These are phyloP conservation scores for Scedosporium apiospermum DNA, from an alignment of 2,329 filamentous ascomycete genomes.

Conservation along the genomic window DNA sequence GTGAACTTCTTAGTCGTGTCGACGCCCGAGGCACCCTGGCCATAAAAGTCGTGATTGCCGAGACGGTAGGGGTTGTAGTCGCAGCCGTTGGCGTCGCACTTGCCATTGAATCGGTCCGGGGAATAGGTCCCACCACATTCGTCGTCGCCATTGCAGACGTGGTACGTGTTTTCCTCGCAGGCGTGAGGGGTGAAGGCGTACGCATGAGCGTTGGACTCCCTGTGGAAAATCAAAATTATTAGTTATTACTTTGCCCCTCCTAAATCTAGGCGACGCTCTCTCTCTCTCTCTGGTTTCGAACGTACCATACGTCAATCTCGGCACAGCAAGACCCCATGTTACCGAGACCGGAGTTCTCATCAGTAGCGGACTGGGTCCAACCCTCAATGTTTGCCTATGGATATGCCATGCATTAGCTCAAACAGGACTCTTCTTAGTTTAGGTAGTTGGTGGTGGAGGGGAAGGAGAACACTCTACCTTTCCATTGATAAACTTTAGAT, in stretches of 20 bases:
- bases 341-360: conserved; percentile 40
- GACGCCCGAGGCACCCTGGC: conserved; percentile 39
- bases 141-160: conserved; percentile 16
- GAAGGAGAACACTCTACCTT: conserved; percentile 8
- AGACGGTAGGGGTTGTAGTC: conserved; percentile 58
- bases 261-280: not conserved
- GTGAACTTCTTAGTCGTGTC: conserved; percentile 48
- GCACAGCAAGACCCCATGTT: conserved; percentile 43
- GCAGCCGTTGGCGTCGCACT: conserved; percentile 56
- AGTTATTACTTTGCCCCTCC: not conserved
- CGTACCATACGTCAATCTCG: conserved; percentile 45
- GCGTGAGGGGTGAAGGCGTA: conserved; percentile 48
- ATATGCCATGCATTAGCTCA: not conserved
- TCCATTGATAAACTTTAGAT: conserved; percentile 41
- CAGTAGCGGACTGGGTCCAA: conserved; percentile 38
- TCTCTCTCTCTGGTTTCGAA: not conserved
- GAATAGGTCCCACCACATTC: conserved; percentile 39
- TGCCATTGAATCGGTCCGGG: conserved; percentile 41
- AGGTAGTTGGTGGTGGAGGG: not conserved
- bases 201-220: conserved; percentile 46
- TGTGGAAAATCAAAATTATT: not conserved
- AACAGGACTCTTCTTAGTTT: too few relatives aligned
- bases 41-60: conserved; percentile 52
- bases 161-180: conserved; percentile 34
- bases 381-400: conserved; percentile 26